Base-by-base conservation (phyloP, 352 stramenopile genomes). In the Phytophthora crassamura region DNA sequence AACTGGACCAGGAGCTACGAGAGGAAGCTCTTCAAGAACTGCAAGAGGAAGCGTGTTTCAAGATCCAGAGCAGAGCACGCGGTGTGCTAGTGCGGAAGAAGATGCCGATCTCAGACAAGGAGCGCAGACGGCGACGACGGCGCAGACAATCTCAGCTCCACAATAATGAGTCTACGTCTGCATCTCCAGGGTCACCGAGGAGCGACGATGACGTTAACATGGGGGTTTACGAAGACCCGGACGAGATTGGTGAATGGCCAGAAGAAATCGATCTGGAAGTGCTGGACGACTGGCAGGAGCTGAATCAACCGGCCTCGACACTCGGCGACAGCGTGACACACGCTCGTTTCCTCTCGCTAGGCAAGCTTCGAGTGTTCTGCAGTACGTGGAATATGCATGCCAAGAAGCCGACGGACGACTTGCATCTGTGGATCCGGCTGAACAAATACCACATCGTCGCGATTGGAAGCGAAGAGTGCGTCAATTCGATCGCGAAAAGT, bases 391-490 rank as follows among this genome's bases (percentile, higher is more conserved):
- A 96, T 59, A 80, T 96, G 45, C 84, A 91, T 56, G 88, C 83
- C 1, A 93, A 91, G 59, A 88, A 83, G 35, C 84, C 85, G 0
- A 66, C 47, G 2, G 78, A 88, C 38, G 73, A 90, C 18, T 61
- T 95, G 51, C 72, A 73, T 7, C 61, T 80, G 32, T 91, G 93
- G 70, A 91, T 97, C 52, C 74, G 72, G 5, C 52, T 72, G n/a
- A 91, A 89, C 49, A 78, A 78, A 40, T 98, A 93, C 64, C 92
- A 98, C 48, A 76, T 98, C 34, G 75, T 97, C 25, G 88, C 80
- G 2, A 68, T 98, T 5, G 92, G 91, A 4, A 97, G 89, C 10
- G 95, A 99, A 72, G 97, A 99, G 69, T 98, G 94, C 65, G 94
- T 98, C 38, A 84, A 95, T 49, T 95, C 83, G 9, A 98, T 98